Evolutionary conservation across 345 rosid genomes (phyloP).

Genomic region (Rhizophora mangle): DNA sequence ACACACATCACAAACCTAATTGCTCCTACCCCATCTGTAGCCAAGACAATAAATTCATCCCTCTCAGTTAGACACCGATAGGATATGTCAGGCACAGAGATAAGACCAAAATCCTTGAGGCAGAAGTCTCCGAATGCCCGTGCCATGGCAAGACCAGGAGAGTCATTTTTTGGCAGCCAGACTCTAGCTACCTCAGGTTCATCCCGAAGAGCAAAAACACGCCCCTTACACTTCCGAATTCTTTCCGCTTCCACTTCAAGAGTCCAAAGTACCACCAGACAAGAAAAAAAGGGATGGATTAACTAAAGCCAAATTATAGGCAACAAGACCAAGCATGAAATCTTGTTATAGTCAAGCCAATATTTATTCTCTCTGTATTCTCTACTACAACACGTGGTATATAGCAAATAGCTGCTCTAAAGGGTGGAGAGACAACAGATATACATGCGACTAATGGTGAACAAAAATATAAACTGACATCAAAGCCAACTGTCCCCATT

Average conservation of each 20-base stretch:
- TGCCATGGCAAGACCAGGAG: constrained; percentile 99
- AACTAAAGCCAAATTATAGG: background rate
- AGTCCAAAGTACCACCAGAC: background rate
- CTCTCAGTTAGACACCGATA: constrained; percentile 57
- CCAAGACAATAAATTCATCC: constrained; percentile 92
- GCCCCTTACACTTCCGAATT: constrained; percentile 75
- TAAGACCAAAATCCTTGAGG: constrained; percentile 92
- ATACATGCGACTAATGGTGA: too few relatives aligned
- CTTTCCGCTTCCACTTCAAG: constrained; percentile 89
- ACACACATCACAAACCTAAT: background rate
- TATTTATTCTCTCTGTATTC: too few relatives aligned
- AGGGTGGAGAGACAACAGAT: too few relatives aligned
- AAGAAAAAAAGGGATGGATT: background rate
- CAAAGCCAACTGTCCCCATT: too few relatives aligned
- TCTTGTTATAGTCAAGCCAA: too few relatives aligned
- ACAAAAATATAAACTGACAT: too few relatives aligned
- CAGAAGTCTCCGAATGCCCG: constrained; percentile 99
- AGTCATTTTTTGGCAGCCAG: constrained; percentile 89
- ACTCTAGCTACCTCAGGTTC: constrained; percentile 97
- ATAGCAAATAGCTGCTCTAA: too few relatives aligned
- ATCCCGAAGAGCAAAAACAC: constrained; percentile 91
- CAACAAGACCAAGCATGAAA: background rate
- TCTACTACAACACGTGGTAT: too few relatives aligned
- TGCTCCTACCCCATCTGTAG: constrained; percentile 84
- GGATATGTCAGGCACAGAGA: constrained; percentile 89